These are phyloP conservation scores for Blepharisma undulans DNA, from an alignment of 169 alveolate species.

Conservation along the genomic window DNA sequence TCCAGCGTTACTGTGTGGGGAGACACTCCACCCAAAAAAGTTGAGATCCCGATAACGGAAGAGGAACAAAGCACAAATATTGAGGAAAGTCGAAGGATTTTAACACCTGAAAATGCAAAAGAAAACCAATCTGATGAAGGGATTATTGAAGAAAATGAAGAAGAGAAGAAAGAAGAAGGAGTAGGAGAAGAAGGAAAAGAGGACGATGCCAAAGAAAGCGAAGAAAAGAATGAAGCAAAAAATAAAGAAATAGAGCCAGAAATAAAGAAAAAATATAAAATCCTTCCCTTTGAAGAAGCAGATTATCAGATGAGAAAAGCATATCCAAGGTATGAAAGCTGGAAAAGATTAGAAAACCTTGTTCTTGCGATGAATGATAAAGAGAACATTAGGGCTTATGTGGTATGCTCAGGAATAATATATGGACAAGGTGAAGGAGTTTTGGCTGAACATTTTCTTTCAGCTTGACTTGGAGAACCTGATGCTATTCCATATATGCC, in stretches of 20 bases:
- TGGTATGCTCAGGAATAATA: constrained; percentile 85
- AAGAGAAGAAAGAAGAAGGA: constrained; percentile 40
- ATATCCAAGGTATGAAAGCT: constrained; percentile 68
- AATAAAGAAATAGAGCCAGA: neutral
- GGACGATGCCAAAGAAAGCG: neutral
- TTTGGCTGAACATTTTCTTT: constrained; percentile 46
- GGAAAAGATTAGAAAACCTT: constrained; percentile 87
- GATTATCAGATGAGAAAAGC: constrained; percentile 67
- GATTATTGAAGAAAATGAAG: constrained; percentile 44
- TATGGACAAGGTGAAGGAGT: constrained; percentile 90
- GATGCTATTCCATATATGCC: constrained; percentile 64
- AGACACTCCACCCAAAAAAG: constrained; percentile 33
- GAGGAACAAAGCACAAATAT: constrained; percentile 5
- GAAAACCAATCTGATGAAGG: constrained; percentile 53
- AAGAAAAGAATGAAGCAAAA: neutral
- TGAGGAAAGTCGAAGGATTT: neutral
- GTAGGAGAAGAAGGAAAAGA: constrained; percentile 23
- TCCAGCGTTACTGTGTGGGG: constrained; percentile 30
- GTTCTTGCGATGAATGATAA: constrained; percentile 77
- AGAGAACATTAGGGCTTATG: constrained; percentile 80
- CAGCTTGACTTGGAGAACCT: constrained; percentile 38
- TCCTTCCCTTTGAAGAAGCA: constrained; percentile 23
- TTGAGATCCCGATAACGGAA: neutral
- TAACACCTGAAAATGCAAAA: constrained; percentile 34
- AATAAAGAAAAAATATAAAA: neutral